Evolutionary conservation across 2,329 filamentous ascomycete genomes (phyloP).

Genomic region (Stylonectria norvegica): DNA sequence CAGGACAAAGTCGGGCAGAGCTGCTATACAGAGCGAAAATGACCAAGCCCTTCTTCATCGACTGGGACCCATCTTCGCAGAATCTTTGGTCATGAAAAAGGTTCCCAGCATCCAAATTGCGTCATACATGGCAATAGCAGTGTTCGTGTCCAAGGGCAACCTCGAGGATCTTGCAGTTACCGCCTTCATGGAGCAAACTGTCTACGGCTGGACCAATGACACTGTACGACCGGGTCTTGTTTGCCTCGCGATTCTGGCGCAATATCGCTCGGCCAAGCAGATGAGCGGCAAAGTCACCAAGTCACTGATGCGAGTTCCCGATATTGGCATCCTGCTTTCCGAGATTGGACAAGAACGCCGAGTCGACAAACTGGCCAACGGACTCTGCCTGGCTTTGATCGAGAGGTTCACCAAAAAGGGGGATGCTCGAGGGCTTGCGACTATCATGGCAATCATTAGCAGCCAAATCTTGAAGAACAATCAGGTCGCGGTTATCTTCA

Average conservation of each 20-base stretch:
- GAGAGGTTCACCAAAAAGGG: constrained; percentile 60
- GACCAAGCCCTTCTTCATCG: constrained; percentile 72
- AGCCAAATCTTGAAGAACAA: constrained; percentile 59
- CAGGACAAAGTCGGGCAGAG: constrained; percentile 69
- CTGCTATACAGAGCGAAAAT: constrained; percentile 72
- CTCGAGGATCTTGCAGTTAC: constrained; percentile 78
- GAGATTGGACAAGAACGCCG: constrained; percentile 62
- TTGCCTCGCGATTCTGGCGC: constrained; percentile 76
- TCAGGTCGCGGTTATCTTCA: constrained; percentile 63
- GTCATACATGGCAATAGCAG: constrained; percentile 85
- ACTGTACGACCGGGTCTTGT: constrained; percentile 72
- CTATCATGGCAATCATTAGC: constrained; percentile 60
- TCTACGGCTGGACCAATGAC: constrained; percentile 70
- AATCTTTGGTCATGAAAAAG: constrained; percentile 71
- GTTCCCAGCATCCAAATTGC: constrained; percentile 78
- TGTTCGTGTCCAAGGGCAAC: constrained; percentile 78
- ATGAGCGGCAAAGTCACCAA: constrained; percentile 69
- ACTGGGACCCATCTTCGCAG: constrained; percentile 67
- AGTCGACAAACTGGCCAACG: constrained; percentile 68
- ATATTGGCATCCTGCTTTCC: constrained; percentile 57
- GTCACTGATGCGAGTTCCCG: constrained; percentile 60
- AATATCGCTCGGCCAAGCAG: constrained; percentile 68
- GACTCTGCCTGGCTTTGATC: constrained; percentile 64
- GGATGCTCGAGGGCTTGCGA: constrained; percentile 52
- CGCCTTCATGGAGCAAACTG: constrained; percentile 85